phyloP scores from a whole-genome alignment of 768 basidiomycete genomes.

The Obba rivulosa region DNA sequence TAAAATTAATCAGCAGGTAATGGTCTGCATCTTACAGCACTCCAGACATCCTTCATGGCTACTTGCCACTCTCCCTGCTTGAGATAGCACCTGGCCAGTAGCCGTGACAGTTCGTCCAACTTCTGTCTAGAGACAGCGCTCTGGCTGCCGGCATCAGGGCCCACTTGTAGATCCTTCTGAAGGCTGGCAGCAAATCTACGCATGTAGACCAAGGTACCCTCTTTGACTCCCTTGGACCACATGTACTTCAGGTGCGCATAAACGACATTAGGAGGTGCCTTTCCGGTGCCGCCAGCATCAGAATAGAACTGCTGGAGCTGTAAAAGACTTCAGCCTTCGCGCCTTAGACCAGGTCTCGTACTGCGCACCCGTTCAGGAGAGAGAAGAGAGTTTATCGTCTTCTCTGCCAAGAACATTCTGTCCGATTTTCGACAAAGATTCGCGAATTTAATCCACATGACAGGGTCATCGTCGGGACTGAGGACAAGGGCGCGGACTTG shows the following conservation, averaged over 20 bases:
- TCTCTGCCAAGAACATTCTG: constrained; percentile 91
- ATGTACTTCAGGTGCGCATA: constrained; percentile 94
- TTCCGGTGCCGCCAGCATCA: constrained; percentile 45
- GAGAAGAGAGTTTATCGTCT: constrained; percentile 90
- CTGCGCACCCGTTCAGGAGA: constrained; percentile 57
- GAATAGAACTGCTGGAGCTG: constrained; percentile 45
- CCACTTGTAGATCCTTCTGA: constrained; percentile 52
- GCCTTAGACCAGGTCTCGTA: constrained; percentile 7
- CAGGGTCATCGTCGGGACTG: constrained; percentile 87
- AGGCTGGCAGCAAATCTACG: constrained; percentile 78
- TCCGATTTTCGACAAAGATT: constrained; percentile 95
- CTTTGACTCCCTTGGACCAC: constrained; percentile 82
- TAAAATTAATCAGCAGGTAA: neutral
- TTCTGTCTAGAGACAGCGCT: constrained; percentile 58
- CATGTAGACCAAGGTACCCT: constrained; percentile 78
- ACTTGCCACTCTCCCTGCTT: constrained; percentile 96
- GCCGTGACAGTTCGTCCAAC: constrained; percentile 64
- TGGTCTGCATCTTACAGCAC: constrained; percentile 10
- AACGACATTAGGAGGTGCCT: constrained; percentile 92
- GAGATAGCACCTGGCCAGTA: constrained; percentile 95
- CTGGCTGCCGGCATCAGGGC: constrained; percentile 44
- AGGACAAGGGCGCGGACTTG: constrained; percentile 94
- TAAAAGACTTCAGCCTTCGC: too few species aligned
- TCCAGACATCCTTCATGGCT: constrained; percentile 75
- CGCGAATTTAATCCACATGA: constrained; percentile 99